Conservation (phyloP, 371 early-diverging fungal species). For the Mucor irregularis region DNA sequence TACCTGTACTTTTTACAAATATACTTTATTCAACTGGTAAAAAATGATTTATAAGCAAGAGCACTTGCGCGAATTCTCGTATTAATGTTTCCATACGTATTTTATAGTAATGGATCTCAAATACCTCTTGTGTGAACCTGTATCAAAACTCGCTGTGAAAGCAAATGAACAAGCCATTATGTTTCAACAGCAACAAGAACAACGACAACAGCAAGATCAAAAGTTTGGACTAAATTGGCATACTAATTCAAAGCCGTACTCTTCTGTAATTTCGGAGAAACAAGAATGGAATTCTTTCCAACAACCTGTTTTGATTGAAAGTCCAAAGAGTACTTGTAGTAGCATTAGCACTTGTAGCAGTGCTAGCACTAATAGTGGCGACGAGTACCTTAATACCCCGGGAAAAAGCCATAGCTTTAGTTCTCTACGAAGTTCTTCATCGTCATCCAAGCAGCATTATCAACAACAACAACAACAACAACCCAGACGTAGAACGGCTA, state of each 20-base stretch:
- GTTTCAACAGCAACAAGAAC: neutral
- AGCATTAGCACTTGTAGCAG: constrained; percentile 25
- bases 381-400: neutral
- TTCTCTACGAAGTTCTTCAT: neutral
- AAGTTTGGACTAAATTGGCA: constrained; percentile 15
- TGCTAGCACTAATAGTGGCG: constrained; percentile 11
- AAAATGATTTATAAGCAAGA: neutral
- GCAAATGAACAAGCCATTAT: constrained; percentile 9
- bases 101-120: constrained; percentile 20
- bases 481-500: constrained; percentile 19
- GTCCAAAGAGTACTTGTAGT: constrained; percentile 27
- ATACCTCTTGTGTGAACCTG: constrained; percentile 29
- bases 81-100: neutral
- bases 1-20: neutral
- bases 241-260: constrained; percentile 2
- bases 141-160: constrained; percentile 19
- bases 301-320: neutral
- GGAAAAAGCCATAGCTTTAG: constrained; percentile 2
- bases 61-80: neutral
- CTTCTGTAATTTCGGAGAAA: constrained; percentile 4
- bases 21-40: constrained; percentile 1
- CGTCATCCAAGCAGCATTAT: neutral
- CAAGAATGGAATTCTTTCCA: constrained; percentile 11
- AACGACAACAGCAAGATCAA: neutral
- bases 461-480: neutral